Evolutionary conservation across 305 asterid species (phyloP).

Genomic region (Solanum hybrid): DNA sequence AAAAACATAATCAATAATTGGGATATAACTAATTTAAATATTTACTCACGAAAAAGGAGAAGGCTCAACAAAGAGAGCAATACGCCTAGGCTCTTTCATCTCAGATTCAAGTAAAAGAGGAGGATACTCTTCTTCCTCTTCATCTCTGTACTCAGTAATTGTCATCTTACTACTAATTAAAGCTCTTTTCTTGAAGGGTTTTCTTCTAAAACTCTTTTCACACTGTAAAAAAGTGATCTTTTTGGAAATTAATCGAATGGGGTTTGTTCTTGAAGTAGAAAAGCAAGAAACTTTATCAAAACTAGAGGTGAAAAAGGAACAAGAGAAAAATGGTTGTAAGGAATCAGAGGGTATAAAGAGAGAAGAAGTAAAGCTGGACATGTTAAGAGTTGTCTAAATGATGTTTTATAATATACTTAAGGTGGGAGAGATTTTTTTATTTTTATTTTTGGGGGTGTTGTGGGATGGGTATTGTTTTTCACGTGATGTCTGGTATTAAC

Average conservation of each 20-base stretch:
- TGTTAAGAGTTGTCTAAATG: neutral
- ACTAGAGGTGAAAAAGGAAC: neutral
- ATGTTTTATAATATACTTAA: neutral
- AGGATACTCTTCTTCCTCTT: slow-evolving; percentile 43
- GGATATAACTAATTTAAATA: neutral
- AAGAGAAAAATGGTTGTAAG: neutral
- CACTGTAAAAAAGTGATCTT: neutral
- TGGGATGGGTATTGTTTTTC: neutral
- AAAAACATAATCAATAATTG: neutral
- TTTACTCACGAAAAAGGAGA: slow-evolving; percentile 93
- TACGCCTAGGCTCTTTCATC: slow-evolving; percentile 59
- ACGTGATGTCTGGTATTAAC: accelerated
- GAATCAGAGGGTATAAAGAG: neutral
- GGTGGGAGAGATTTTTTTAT: neutral
- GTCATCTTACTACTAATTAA: neutral
- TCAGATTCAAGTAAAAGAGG: slow-evolving; percentile 58
- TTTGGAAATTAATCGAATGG: neutral
- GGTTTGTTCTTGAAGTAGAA: neutral
- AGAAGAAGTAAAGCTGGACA: neutral
- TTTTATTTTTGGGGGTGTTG: neutral
- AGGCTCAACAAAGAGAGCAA: slow-evolving; percentile 95
- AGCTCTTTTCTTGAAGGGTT: neutral
- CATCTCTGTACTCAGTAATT: slow-evolving; percentile 29
- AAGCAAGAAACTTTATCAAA: neutral
- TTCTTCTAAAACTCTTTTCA: neutral